Conservation (phyloP, 139 green algal species). For the Mesotaenium endlicherianum region DNA sequence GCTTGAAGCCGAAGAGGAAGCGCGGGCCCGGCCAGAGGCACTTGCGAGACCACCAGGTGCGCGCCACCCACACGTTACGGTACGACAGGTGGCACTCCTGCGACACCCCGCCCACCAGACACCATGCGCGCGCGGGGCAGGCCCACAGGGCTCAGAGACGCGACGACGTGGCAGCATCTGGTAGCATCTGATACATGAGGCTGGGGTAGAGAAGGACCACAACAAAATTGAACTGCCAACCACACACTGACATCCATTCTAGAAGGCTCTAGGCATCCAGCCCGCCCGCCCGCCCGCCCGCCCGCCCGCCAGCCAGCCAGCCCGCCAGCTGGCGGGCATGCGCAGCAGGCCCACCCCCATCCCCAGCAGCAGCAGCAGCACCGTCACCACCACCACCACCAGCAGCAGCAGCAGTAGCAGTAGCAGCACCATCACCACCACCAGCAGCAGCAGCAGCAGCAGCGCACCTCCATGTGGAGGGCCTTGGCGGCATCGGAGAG, state of each 20-base stretch:
- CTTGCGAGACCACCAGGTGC: conserved; percentile 14
- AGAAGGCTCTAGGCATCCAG: no score
- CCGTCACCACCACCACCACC: not conserved
- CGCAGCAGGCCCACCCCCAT: not conserved
- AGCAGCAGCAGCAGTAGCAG: not conserved
- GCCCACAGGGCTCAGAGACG: no score
- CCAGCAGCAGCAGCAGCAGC: no score
- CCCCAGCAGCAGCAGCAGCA: no score
- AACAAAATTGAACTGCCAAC: no score
- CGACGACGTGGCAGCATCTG: not conserved
- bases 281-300: no score
- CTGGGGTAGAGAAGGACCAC: no score
- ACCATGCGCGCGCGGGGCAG: no score
- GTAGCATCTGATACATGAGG: not conserved
- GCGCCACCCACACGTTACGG: not conserved
- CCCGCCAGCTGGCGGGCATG: not conserved
- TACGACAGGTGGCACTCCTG: conserved; percentile 13
- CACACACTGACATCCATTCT: no score
- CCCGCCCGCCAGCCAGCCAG: no score
- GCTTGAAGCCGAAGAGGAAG: conserved; percentile 12
- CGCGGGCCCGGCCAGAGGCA: conserved; percentile 2
- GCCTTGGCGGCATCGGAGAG: not conserved
- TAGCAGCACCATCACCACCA: no score
- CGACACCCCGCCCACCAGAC: no score
- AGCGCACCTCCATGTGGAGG: conserved; percentile 23